phyloP scores from a whole-genome alignment of 495 filamentous ascomycete genomes.

The Neurospora tetrasperma region DNA sequence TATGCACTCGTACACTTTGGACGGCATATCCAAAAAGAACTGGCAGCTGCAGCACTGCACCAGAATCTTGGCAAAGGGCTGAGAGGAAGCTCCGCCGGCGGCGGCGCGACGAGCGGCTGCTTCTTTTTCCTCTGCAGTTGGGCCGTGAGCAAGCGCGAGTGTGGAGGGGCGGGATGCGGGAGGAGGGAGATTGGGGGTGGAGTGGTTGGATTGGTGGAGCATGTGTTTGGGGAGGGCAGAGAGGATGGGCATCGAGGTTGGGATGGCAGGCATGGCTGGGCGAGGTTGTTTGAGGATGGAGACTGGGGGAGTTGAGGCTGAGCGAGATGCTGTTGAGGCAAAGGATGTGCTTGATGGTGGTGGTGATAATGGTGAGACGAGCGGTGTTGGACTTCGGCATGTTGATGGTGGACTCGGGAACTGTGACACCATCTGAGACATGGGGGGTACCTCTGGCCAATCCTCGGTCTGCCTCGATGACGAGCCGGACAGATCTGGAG shows the following conservation, averaged over 20 bases:
- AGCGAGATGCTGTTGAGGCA: conserved; percentile 2
- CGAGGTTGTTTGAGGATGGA: conserved; percentile 24
- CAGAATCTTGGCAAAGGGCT: conserved; percentile 59
- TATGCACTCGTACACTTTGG: conserved; percentile 64
- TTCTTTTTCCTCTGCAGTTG: not conserved
- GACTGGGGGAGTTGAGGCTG: conserved; percentile 6
- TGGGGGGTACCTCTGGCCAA: not conserved
- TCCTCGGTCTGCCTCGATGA: not conserved
- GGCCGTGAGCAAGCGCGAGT: not conserved
- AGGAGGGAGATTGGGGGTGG: not conserved
- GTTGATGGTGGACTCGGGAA: not conserved
- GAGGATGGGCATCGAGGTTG: conserved; percentile 6
- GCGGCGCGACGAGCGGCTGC: conserved; percentile 6
- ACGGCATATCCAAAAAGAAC: conserved; percentile 74
- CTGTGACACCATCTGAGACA: not conserved
- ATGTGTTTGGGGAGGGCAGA: conserved; percentile 26
- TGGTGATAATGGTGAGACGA: not conserved
- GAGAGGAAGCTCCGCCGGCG: conserved; percentile 21
- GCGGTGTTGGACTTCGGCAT: not conserved
- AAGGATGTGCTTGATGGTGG: not conserved
- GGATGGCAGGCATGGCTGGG: not conserved
- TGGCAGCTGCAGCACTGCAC: conserved; percentile 75
- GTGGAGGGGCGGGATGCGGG: not conserved
- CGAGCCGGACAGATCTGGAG: not conserved
- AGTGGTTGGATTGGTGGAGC: conserved; percentile 5